A percentile compares a stretch with the other conserved stretches of the same genome.
Evolutionary conservation across 257 asterid species (phyloP).

Genomic region (Capsicum baccatum): DNA sequence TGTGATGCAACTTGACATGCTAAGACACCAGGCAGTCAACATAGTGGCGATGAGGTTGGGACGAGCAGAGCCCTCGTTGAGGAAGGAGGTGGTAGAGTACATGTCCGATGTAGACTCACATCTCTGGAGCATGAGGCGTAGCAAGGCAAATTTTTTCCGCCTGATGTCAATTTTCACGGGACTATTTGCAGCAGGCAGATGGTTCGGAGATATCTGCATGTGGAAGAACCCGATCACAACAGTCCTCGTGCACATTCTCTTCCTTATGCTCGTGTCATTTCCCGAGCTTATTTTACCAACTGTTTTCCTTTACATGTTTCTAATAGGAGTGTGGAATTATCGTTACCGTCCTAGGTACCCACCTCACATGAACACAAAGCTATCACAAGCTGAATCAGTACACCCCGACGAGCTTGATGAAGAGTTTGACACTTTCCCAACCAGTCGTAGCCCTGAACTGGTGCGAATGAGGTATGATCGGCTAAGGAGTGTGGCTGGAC

Average conservation of each 20-base stretch:
- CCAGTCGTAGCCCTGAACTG: conserved; percentile 71
- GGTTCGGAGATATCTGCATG: conserved; percentile 79
- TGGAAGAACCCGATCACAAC: conserved; percentile 90
- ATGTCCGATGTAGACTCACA: conserved; percentile 94
- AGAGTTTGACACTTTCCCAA: conserved; percentile 82
- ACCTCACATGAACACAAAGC: conserved; percentile 91
- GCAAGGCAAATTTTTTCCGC: conserved; percentile 92
- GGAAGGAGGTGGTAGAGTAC: conserved; percentile 85
- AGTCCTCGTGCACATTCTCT: conserved; percentile 73
- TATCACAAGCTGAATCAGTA: conserved; percentile 82
- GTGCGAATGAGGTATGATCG: conserved; percentile 86
- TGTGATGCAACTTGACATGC: conserved; percentile 82
- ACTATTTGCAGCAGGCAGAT: conserved; percentile 69
- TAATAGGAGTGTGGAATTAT: conserved; percentile 87
- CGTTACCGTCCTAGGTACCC: conserved; percentile 83
- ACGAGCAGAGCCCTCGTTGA: conserved; percentile 81
- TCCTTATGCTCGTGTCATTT: conserved; percentile 79
- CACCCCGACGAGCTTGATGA: conserved; percentile 89
- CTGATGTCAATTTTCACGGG: conserved; percentile 81
- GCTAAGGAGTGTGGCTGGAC: conserved; percentile 82
- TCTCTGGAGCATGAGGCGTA: conserved; percentile 92
- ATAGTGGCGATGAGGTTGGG: conserved; percentile 79
- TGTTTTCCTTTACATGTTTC: conserved; percentile 80
- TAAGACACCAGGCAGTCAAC: conserved; percentile 84
- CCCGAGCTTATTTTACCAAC: conserved; percentile 88